These are phyloP conservation scores for Tulasnella sp. DNA, from an alignment of 768 basidiomycete species.

Conservation along the genomic window DNA sequence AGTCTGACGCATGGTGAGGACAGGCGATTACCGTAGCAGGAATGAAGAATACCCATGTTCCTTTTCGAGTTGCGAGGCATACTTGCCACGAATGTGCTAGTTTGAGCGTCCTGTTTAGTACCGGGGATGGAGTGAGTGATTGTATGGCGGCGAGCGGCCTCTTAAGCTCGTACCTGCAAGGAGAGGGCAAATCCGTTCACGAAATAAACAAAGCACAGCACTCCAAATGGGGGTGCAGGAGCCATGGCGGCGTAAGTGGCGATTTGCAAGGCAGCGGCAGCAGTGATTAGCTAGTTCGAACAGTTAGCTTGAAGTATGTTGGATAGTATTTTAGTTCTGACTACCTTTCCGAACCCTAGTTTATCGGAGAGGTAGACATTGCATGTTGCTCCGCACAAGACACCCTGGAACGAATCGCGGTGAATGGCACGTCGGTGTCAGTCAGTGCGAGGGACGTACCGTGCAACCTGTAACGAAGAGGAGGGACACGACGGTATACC, in stretches of 20 bases:
- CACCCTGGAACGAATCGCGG: constrained; percentile 21
- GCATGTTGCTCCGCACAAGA: constrained; percentile 22
- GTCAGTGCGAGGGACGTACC: background rate
- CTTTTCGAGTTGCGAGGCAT: constrained; percentile 42
- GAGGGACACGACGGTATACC: constrained; percentile 30
- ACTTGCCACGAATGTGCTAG: constrained; percentile 47
- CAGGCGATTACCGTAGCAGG: constrained; percentile 44
- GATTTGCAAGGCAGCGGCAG: constrained; percentile 41
- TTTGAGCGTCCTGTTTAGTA: constrained; percentile 45
- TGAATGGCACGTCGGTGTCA: background rate
- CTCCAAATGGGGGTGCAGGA: constrained; percentile 47
- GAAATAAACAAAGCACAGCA: constrained; percentile 44
- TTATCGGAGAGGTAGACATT: constrained; percentile 30
- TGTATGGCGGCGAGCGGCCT: background rate
- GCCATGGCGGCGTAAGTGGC: constrained; percentile 42
- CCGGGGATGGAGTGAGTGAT: background rate
- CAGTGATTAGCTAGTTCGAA: background rate
- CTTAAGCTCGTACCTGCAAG: constrained; percentile 43
- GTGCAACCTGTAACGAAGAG: constrained; percentile 28
- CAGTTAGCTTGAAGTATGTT: background rate
- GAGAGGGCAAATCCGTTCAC: constrained; percentile 48
- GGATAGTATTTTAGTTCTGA: background rate
- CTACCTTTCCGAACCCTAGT: constrained; percentile 32
- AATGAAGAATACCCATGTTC: constrained; percentile 46
- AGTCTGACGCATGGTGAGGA: background rate